A percentile compares a stretch with the other conserved stretches of the same genome.
Evolutionary conservation across 495 filamentous ascomycete species (phyloP).

Genomic region (Aspergillus bertholletiae): DNA sequence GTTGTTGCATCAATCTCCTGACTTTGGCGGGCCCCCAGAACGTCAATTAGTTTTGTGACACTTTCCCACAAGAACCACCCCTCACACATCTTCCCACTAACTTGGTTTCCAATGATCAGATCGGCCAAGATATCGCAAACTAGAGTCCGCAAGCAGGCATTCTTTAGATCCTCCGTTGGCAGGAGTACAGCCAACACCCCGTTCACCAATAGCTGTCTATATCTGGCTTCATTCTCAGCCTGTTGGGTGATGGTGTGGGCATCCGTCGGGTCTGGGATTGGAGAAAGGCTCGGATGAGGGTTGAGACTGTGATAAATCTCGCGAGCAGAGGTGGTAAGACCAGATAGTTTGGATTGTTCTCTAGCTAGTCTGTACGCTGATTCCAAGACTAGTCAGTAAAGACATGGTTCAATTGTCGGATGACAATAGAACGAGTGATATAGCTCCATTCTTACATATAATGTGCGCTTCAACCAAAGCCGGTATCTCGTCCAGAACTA

Average conservation of each 20-base stretch:
- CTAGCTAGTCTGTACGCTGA: constrained; percentile 52
- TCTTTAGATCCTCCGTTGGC: constrained; percentile 89
- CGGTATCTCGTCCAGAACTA: constrained; percentile 87
- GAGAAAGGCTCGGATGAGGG: constrained; percentile 75
- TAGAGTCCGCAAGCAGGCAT: constrained; percentile 73
- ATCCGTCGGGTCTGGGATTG: constrained; percentile 58
- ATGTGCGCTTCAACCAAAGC: constrained; percentile 78
- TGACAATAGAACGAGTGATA: background rate
- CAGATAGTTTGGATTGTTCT: constrained; percentile 47
- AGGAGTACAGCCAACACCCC: constrained; percentile 76
- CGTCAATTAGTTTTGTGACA: constrained; percentile 59
- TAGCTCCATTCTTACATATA: constrained; percentile 55
- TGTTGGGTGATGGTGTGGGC: constrained; percentile 54
- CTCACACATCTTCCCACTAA: constrained; percentile 76
- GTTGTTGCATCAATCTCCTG: constrained; percentile 20
- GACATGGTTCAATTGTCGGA: background rate
- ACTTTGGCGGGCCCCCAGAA: constrained; percentile 23
- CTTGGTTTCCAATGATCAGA: constrained; percentile 72
- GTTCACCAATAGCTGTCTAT: constrained; percentile 77
- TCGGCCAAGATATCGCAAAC: constrained; percentile 83
- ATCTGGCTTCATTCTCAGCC: constrained; percentile 70
- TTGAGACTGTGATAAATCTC: constrained; percentile 79
- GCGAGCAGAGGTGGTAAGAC: constrained; percentile 40
- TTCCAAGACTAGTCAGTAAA: background rate
- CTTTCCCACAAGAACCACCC: constrained; percentile 82